phyloP scores from a whole-genome alignment of 306 rosid species.

The Vigna hirtella region DNA sequence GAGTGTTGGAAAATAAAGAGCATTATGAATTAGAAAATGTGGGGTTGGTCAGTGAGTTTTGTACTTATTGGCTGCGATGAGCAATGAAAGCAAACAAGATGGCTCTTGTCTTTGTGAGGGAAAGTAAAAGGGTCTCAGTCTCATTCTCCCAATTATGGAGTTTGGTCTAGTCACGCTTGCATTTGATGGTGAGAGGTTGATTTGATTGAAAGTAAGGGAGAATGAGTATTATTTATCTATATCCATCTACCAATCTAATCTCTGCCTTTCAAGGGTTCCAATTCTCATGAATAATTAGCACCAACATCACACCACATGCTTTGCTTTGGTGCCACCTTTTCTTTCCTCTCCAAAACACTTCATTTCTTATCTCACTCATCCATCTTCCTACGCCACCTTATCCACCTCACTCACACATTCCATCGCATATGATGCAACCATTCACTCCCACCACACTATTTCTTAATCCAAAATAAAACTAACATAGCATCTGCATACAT shows the following conservation, averaged over 20 bases:
- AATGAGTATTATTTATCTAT: constrained; percentile 46
- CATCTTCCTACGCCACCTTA: constrained; percentile 27
- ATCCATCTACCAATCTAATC: constrained; percentile 49
- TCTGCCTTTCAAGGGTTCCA: constrained; percentile 47
- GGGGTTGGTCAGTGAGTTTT: constrained; percentile 25
- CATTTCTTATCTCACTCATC: constrained; percentile 5
- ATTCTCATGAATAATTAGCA: constrained; percentile 47
- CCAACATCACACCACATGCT: constrained; percentile 41
- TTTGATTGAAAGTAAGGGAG: constrained; percentile 51
- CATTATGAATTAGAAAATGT: neutral
- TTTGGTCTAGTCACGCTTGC: constrained; percentile 64
- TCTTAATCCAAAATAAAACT: neutral
- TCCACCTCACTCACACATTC: constrained; percentile 38
- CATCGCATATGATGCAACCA: constrained; percentile 14
- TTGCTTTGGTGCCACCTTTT: constrained; percentile 30
- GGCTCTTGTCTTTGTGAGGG: neutral
- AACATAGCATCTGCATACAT: too few relatives aligned
- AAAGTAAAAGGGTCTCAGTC: constrained; percentile 39
- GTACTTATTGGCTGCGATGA: constrained; percentile 38
- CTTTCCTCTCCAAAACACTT: constrained; percentile 20
- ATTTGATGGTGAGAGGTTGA: constrained; percentile 51
- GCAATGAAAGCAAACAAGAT: constrained; percentile 37
- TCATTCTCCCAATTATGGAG: constrained; percentile 42
- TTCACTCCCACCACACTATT: neutral
- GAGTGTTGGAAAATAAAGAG: neutral